Evolutionary conservation across 2,329 filamentous ascomycete species (phyloP).

Genomic region (Sporothrix humicola): DNA sequence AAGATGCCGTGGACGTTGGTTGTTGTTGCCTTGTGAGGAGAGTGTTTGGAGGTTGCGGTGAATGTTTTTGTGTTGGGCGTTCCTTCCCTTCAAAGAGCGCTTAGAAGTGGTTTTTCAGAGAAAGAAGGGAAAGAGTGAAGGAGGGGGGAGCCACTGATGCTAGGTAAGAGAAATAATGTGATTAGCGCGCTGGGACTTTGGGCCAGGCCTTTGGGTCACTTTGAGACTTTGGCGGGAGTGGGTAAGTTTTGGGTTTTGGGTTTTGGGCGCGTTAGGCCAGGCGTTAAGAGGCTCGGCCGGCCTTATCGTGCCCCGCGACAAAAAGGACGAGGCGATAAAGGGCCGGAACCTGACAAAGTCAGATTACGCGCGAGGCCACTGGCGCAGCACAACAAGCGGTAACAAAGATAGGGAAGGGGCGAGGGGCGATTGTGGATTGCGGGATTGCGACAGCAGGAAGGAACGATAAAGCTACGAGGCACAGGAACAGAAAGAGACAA

Average conservation of each 20-base stretch:
- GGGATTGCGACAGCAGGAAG: background rate
- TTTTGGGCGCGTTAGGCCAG: background rate
- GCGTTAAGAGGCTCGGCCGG: background rate
- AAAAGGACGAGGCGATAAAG: constrained; percentile 33
- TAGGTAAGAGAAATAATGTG: constrained; percentile 30
- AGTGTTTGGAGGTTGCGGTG: background rate
- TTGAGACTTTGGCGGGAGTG: background rate
- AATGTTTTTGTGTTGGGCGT: background rate
- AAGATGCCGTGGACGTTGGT: background rate
- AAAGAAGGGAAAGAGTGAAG: constrained; percentile 8
- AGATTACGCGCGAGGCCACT: constrained; percentile 21
- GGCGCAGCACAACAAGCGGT: constrained; percentile 17
- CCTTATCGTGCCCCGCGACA: constrained; percentile 34
- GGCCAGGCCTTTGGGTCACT: constrained; percentile 6
- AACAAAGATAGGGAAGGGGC: constrained; percentile 3
- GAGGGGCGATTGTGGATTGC: background rate
- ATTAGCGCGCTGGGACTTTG: constrained; percentile 37
- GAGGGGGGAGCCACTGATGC: background rate
- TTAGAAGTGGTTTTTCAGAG: constrained; percentile 18
- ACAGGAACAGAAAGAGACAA: background rate
- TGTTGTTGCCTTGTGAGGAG: background rate
- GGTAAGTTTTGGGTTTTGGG: too few species aligned
- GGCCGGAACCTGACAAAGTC: constrained; percentile 31
- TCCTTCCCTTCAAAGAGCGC: constrained; percentile 19
- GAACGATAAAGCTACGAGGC: constrained; percentile 18